Base-by-base conservation (phyloP, 345 rosid species). In the Bruguiera sexangula region DNA sequence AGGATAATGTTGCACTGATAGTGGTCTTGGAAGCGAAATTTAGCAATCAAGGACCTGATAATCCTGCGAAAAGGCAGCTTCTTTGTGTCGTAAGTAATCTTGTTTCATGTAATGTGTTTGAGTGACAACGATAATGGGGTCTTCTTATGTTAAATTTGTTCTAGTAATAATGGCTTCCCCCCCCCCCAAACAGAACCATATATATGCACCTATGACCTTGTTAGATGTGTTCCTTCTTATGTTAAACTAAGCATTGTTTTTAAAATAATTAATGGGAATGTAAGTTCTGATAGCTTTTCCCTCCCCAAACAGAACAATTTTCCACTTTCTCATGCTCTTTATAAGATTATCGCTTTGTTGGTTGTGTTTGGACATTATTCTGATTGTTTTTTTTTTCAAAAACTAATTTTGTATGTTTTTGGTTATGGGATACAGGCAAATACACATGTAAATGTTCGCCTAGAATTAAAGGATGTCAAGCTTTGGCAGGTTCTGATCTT, bases 1-100 rank as follows among this genome's bases (percentile, higher is more conserved):
- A 94, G 98, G 98, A 94, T 76, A 94, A 94, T 76, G 92, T 94
- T 67, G 98, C 98, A 29, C 70, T 94, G 62, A 94, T 94, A 61
- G 96, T 88, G 58, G 97, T 94, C 62, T 78, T 92, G 75, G 97
- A 95, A 80, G 96, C 97, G 60, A 95, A 92, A 79, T 95, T 95
- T 54, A 83, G 81, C 72, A 90, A 92, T 74, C 98, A 88, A 73
- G 92, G 92, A 76, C 84, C 79, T 74, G 97, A 96, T 60, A 84
- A 69, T 83, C 92, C 86, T 64, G 96, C 93, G 72, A 89, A 90
- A 70, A 85, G 96, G 21, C 97, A 92, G 74, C 93, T 95, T 73
- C 93, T 92, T 69, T 95, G 96, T 78, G 97, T 95, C 82, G 97
- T 92, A 75, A 87, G 90, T 78, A 18, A 54, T 32, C 19, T 54